Percentiles rank a stretch among this genome's conserved stretches.
These are phyloP conservation scores for Colletotrichum siamense DNA, from an alignment of 2,329 filamentous ascomycete genomes.

Conservation along the genomic window DNA sequence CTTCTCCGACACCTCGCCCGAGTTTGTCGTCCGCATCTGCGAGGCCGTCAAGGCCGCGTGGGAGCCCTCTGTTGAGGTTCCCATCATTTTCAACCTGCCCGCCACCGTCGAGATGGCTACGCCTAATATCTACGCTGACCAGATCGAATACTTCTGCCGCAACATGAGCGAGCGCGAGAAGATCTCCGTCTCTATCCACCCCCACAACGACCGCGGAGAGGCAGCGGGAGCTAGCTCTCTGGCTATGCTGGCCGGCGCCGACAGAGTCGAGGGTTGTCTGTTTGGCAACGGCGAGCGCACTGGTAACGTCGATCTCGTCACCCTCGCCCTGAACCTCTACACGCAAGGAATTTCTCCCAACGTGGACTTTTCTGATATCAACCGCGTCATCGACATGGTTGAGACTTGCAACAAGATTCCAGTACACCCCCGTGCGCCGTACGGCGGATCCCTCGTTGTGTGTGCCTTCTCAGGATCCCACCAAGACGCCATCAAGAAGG, in stretches of 20 bases:
- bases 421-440: constrained; percentile 86
- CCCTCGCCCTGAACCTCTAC: constrained; percentile 90
- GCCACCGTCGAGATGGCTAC: constrained; percentile 96
- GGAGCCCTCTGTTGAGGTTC: constrained; percentile 68
- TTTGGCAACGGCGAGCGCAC: constrained; percentile 96
- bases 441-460: constrained; percentile 89
- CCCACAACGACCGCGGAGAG: constrained; percentile 95
- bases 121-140: constrained; percentile 94
- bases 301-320: constrained; percentile 94
- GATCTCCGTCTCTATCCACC: constrained; percentile 87
- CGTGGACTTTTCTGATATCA: constrained; percentile 91
- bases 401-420: constrained; percentile 96
- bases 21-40: constrained; percentile 84
- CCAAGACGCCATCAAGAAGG: constrained; percentile 97
- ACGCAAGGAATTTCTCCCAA: constrained; percentile 87
- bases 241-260: constrained; percentile 76
- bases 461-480: constrained; percentile 92
- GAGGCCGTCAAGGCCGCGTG: constrained; percentile 94
- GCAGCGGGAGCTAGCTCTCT: too few species aligned
- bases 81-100: constrained; percentile 95
- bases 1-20: constrained; percentile 89
- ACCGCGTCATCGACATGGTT: constrained; percentile 83
- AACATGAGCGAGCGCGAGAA: constrained; percentile 86
- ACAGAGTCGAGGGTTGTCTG: constrained; percentile 91
- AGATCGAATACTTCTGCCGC: constrained; percentile 93